Percentiles rank a stretch among this genome's conserved stretches.
These are phyloP conservation scores for Suhomyces taliae DNA, from an alignment of 1,139 yeast species.

Conservation along the genomic window DNA sequence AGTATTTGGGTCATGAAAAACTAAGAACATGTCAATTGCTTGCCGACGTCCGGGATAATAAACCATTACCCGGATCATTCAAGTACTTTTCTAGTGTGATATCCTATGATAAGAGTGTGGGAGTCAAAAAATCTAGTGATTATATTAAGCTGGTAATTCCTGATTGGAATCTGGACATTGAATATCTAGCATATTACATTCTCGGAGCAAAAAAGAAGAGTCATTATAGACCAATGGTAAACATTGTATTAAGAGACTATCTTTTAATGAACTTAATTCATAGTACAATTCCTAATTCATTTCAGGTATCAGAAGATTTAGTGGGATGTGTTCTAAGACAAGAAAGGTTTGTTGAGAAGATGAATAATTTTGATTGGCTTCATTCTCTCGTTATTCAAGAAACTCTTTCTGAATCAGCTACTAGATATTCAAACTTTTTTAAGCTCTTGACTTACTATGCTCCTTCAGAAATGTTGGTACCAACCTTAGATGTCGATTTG, in stretches of 20 bases:
- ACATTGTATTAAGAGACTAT: slow-evolving; percentile 16
- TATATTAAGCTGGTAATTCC: slow-evolving; percentile 1
- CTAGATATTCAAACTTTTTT: slow-evolving; percentile 29
- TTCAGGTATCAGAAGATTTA: slow-evolving; percentile 28
- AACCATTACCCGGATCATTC: slow-evolving; percentile 17
- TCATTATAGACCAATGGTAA: slow-evolving; percentile 1
- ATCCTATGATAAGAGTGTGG: slow-evolving; percentile 3
- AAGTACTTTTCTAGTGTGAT: slow-evolving; percentile 13
- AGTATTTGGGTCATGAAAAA: too few species aligned
- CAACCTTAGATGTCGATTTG: slow-evolving; percentile 41
- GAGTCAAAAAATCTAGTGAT: slow-evolving; percentile 5
- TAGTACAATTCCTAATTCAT: slow-evolving; percentile 16
- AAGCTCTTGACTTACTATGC: slow-evolving; percentile 16
- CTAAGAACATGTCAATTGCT: slow-evolving; percentile 23
- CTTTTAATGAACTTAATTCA: slow-evolving; percentile 21
- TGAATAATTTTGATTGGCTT: slow-evolving; percentile 32
- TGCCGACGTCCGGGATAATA: slow-evolving; percentile 15
- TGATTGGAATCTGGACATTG: too few species aligned
- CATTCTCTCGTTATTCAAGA: slow-evolving; percentile 21
- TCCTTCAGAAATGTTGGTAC: slow-evolving; percentile 23
- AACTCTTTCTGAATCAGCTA: slow-evolving; percentile 21
- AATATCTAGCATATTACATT: too few species aligned
- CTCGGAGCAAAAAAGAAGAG: background rate
- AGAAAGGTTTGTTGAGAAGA: slow-evolving; percentile 29
- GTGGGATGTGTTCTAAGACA: slow-evolving; percentile 37